Conservation (phyloP, 805 yeast species). For the Ogataea saltuana region DNA sequence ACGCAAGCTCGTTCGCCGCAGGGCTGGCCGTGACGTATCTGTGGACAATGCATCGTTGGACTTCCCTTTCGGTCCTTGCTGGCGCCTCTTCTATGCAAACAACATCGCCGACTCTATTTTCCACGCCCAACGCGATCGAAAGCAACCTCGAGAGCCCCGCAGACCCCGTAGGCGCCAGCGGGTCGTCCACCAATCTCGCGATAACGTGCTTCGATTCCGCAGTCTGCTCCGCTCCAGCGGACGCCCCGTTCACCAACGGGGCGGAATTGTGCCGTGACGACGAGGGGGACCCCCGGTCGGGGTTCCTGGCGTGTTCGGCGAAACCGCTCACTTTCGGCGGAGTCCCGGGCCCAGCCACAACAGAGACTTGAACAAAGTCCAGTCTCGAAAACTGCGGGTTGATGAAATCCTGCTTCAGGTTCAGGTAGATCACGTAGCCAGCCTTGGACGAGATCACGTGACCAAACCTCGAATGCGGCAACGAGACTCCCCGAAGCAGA, state of each 20-base stretch:
- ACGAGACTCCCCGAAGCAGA: constrained; percentile 53
- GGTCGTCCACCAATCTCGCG: constrained; percentile 50
- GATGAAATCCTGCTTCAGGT: constrained; percentile 38
- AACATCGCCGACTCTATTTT: constrained; percentile 50
- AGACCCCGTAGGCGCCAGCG: constrained; percentile 37
- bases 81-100: constrained; percentile 49
- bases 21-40: constrained; percentile 53
- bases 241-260: constrained; percentile 11
- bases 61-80: constrained; percentile 15
- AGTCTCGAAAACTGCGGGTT: constrained; percentile 36
- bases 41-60: constrained; percentile 44
- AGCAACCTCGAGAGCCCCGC: constrained; percentile 56
- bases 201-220: constrained; percentile 45
- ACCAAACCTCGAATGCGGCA: constrained; percentile 49
- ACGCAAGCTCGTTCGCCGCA: constrained; percentile 31
- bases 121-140: constrained; percentile 57
- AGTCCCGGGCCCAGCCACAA: constrained; percentile 53
- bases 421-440: constrained; percentile 46
- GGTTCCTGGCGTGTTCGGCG: constrained; percentile 1
- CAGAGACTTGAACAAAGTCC: constrained; percentile 51
- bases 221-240: neutral
- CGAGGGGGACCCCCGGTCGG: constrained; percentile 5
- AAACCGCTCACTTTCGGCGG: constrained; percentile 27
- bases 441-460: constrained; percentile 8
- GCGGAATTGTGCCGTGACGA: constrained; percentile 13